Percentiles rank a stretch among this genome's conserved stretches.
Conservation (phyloP, 139 green algal genomes). For the Zygnema cylindricum region DNA sequence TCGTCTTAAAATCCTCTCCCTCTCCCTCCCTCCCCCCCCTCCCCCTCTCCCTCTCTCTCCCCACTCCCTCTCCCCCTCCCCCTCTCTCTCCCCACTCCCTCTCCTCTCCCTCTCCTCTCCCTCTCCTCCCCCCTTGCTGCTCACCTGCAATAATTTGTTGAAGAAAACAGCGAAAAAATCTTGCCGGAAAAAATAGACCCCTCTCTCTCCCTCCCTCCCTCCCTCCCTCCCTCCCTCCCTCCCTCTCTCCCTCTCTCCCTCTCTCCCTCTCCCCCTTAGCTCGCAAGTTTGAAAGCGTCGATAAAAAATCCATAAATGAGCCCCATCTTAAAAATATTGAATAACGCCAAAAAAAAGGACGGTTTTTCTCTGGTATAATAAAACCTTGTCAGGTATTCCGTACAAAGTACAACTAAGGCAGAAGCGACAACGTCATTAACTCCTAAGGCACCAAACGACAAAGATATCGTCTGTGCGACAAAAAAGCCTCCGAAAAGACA, state of each 20-base stretch:
- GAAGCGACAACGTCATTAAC: slow-evolving; percentile 53
- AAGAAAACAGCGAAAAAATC: too few relatives aligned
- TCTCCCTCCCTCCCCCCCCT: background rate
- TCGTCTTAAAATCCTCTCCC: background rate
- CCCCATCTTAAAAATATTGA: slow-evolving; percentile 56
- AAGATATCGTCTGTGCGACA: slow-evolving; percentile 49
- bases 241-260: background rate
- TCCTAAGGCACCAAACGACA: slow-evolving; percentile 46
- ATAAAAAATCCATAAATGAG: slow-evolving; percentile 59
- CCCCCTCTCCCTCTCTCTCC: too few relatives aligned
- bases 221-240: background rate
- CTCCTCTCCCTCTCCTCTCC: background rate
- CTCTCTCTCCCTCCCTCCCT: slow-evolving; percentile 7
- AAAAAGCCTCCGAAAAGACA: slow-evolving; percentile 44
- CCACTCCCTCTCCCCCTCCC: background rate
- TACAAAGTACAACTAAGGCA: slow-evolving; percentile 37
- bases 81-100: background rate
- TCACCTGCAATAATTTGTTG: too few relatives aligned
- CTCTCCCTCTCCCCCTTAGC: background rate
- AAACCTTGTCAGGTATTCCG: slow-evolving; percentile 43
- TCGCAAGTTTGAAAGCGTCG: slow-evolving; percentile 55
- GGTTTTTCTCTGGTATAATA: slow-evolving; percentile 24
- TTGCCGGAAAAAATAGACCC: too few relatives aligned
- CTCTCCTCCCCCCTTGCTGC: background rate
- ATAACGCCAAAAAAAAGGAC: slow-evolving; percentile 31